These are phyloP conservation scores for Puccinia brachypodii DNA, from an alignment of 1,284 basidiomycete genomes.

Conservation along the genomic window DNA sequence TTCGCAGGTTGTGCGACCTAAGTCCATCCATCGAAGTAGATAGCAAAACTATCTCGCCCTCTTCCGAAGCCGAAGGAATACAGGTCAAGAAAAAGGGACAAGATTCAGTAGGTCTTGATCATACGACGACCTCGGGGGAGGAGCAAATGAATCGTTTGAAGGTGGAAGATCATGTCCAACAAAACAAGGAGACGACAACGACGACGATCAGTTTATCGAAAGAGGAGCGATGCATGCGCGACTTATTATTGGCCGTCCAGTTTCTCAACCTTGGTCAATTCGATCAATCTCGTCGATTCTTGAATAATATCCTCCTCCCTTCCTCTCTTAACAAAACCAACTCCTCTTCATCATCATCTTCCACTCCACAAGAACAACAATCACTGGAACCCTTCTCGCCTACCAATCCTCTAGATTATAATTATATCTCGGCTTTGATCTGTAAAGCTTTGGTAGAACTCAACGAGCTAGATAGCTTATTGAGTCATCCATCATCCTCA, in stretches of 20 bases:
- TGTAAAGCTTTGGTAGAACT: slow-evolving; percentile 12
- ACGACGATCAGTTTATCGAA: slow-evolving; percentile 7
- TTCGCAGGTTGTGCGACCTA: neutral
- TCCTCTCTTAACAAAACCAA: neutral
- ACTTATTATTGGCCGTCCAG: slow-evolving; percentile 17
- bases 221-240: slow-evolving; percentile 12
- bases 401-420: neutral
- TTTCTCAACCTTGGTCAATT: slow-evolving; percentile 19
- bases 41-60: neutral
- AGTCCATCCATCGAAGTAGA: slow-evolving; percentile 6
- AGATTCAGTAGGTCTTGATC: too few relatives aligned
- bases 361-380: neutral
- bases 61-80: neutral
- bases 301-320: slow-evolving; percentile 9
- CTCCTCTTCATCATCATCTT: neutral
- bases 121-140: too few relatives aligned
- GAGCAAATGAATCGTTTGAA: neutral
- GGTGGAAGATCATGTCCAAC: neutral
- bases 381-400: neutral
- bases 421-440: slow-evolving; percentile 4
- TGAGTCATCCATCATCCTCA: neutral
- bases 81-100: neutral
- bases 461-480: neutral
- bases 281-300: slow-evolving; percentile 12
- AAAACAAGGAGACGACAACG: neutral